Evolutionary conservation across 1,284 basidiomycete species (phyloP), one percentile per base, ranked within the genome.

Genomic region (Melampsora americana): DNA sequence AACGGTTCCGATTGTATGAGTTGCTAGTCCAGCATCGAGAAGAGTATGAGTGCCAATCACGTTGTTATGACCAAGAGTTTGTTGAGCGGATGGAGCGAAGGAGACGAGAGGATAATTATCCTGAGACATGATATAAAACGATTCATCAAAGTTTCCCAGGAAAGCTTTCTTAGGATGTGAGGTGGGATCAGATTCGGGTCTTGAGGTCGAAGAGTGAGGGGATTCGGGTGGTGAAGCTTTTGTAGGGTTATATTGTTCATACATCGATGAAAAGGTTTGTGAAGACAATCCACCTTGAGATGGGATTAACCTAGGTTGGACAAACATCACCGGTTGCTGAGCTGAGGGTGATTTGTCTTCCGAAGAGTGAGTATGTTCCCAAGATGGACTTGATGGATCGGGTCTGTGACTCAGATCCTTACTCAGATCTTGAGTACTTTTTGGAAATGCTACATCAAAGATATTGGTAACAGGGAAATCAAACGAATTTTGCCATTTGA

Each of bases 41-140:
- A 75, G 66, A 66, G 35, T 61, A 75, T 75, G 72, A 62, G 72
- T 75, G n/a, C 72, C 72, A 61, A 75, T 61, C 2, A 65, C 48
- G 20, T 64, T 64, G 7, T 46, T 39, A n/a, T 30, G 50, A 18
- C 42, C 39, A 68, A 68, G 64, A 42, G 65, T 61, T 53, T 64
- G 69, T 67, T 68, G 66, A n/a, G 73, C 77, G 28, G 71, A 71
- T 30, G 78, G 79, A 9, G 81, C 86, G 80, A 93, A 92, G 2
- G 88, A 86, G 61, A 91, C 89, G 23, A 93, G 85, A 0, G 92
- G 92, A 81, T 87, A 93, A 20, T 85, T 86, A 18, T 86, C 86
- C 0, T 90, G 88, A 79, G 88, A 89, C 88, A 93, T 89, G 32
- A 90, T 90, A 77, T 88, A 93, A 0, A 93, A 85, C 35, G 90